phyloP scores from a whole-genome alignment of 2,329 filamentous ascomycete genomes.

The Microdochium trichocladiopsis region DNA sequence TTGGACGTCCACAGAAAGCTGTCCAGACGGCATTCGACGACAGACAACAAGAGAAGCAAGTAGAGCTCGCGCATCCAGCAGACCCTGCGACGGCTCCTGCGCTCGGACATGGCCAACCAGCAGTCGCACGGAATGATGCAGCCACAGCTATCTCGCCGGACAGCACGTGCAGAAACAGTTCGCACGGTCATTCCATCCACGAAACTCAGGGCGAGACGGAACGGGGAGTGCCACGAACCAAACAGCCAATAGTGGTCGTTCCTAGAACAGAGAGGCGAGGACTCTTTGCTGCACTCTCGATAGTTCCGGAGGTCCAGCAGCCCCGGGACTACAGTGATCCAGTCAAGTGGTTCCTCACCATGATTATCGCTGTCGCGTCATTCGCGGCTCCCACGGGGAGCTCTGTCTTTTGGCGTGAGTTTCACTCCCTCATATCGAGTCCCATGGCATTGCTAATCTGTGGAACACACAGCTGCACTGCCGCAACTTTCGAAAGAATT shows the following conservation, averaged over 20 bases:
- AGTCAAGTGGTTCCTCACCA: neutral
- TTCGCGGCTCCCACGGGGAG: neutral
- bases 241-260: neutral
- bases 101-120: too few relatives aligned
- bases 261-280: neutral
- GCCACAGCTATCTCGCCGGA: neutral
- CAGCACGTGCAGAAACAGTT: neutral
- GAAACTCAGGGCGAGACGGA: neutral
- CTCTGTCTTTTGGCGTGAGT: neutral
- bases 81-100: too few relatives aligned
- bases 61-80: too few relatives aligned
- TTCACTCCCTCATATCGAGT: too few relatives aligned
- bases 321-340: neutral
- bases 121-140: too few relatives aligned
- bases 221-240: neutral
- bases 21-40: too few relatives aligned
- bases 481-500: constrained; percentile 52
- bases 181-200: too few relatives aligned
- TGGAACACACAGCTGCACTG: constrained; percentile 59
- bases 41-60: too few relatives aligned
- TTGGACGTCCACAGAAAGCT: too few relatives aligned
- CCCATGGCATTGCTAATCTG: too few relatives aligned
- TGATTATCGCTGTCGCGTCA: neutral
- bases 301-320: neutral
- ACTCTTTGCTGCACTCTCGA: neutral